Evolutionary conservation across 208 protist genomes (phyloP).

Genomic region (Trypanosoma scelopori): DNA sequence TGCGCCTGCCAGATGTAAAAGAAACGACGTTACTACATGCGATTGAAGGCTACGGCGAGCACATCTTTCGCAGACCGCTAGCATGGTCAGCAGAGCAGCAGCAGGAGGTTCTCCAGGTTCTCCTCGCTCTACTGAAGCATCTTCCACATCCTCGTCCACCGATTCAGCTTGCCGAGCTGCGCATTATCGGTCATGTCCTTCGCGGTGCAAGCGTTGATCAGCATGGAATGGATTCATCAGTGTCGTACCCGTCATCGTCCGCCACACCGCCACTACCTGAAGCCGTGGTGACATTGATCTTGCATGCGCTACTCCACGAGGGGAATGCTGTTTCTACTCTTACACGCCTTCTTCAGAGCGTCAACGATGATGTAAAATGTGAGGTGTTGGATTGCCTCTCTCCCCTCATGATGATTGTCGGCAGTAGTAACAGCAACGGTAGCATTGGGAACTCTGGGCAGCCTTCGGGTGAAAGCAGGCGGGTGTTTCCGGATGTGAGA

Average conservation of each 20-base stretch:
- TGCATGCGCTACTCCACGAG: constrained; percentile 54
- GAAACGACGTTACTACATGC: constrained; percentile 72
- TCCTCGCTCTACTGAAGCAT: constrained; percentile 60
- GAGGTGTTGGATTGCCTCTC: constrained; percentile 80
- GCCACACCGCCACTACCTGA: constrained; percentile 32
- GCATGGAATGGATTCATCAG: neutral
- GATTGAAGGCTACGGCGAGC: constrained; percentile 65
- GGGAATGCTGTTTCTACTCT: constrained; percentile 48
- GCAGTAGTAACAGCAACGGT: neutral
- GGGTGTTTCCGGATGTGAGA: constrained; percentile 27
- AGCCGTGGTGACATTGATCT: constrained; percentile 33
- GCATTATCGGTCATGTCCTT: constrained; percentile 62
- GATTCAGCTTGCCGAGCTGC: constrained; percentile 74
- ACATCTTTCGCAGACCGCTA: constrained; percentile 37
- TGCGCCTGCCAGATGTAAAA: constrained; percentile 78
- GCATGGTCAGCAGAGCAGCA: constrained; percentile 22
- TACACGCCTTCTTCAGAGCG: constrained; percentile 73
- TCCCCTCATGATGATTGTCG: constrained; percentile 51
- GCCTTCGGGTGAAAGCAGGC: constrained; percentile 10
- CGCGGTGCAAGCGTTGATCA: constrained; percentile 30
- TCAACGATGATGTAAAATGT: constrained; percentile 92
- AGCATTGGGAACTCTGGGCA: constrained; percentile 15
- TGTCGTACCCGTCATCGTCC: constrained; percentile 1
- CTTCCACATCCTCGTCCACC: constrained; percentile 72
- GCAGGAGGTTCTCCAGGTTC: constrained; percentile 43